Base-by-base conservation (phyloP, 352 stramenopile species). In the Peronospora belbahrii region DNA sequence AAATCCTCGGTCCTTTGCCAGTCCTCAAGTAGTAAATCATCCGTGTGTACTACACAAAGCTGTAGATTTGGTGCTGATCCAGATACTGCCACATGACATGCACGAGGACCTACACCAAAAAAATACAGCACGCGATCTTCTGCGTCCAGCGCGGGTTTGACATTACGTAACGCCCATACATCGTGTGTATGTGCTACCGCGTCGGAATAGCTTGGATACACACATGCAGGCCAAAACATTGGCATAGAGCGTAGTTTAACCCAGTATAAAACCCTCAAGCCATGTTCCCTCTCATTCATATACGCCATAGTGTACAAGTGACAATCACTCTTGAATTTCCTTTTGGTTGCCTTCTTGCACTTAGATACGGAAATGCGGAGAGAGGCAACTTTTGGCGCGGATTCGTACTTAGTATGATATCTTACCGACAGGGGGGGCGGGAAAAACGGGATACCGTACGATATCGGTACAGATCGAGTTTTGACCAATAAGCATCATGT, bases 121-220 rank as follows among this genome's bases (percentile, higher is more conserved):
- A 89, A 90, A 53, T 79, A 81, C 31, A 93, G 43, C n/a, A 93
- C 50, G 50, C 67, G 66, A 51, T 93, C 78, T 41, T 89, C 82
- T 2, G 18, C 27, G 42, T 84, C 68, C n/a, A 85, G 57, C 49
- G 52, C 62, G 3, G 74, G 74, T 36, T 85, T 85, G 28, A n/a
- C 23, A 8, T 35, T 38, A 15, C 68, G 62, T 19, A 89, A 42
- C 3, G 45, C 27, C 33, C 37, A 59, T 32, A 76, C 30, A 24
- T 90, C 79, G 54, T 83, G 75, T 15, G 57, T 51, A 43, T 85
- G 64, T 23, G 27, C 14, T 10, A 59, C 47, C 9, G 69, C 71
- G n/a, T 45, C 48, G n/a, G 62, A 67, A 57, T 83, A 90, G 33
- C 43, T 66, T 4, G 48, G 40, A 58, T 87, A 90, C 13, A 87